Conservation (phyloP, 2,329 filamentous ascomycete genomes). For the Myotisia sp. region DNA sequence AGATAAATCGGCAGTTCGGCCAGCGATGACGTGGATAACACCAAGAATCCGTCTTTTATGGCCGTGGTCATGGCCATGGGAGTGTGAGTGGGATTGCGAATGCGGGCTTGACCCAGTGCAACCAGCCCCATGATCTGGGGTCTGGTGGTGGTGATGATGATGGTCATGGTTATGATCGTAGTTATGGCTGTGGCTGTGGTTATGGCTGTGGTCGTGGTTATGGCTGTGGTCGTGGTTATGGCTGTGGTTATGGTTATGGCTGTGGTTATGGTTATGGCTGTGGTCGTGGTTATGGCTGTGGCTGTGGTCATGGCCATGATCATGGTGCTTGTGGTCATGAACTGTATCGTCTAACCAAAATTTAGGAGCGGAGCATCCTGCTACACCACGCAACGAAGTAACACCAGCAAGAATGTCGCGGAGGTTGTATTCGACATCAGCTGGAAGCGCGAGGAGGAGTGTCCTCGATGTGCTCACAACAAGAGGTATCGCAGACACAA, state of each 20-base stretch:
- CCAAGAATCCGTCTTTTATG: slow-evolving; percentile 48
- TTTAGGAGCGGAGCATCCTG: slow-evolving; percentile 70
- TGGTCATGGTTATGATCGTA: slow-evolving; percentile 14
- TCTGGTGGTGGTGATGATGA: slow-evolving; percentile 18
- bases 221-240: slow-evolving; percentile 19
- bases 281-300: slow-evolving; percentile 20
- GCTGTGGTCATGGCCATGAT: slow-evolving; percentile 18
- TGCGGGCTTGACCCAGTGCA: too few relatives aligned
- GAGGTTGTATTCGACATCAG: slow-evolving; percentile 72
- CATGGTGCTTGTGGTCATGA: slow-evolving; percentile 19
- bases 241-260: slow-evolving; percentile 16
- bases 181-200: slow-evolving; percentile 12
- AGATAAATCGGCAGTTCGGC: slow-evolving; percentile 57
- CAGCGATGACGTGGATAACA: slow-evolving; percentile 72
- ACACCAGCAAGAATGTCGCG: slow-evolving; percentile 77
- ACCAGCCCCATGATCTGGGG: too few relatives aligned
- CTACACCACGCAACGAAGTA: slow-evolving; percentile 66
- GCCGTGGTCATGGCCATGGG: slow-evolving; percentile 17
- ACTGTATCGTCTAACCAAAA: slow-evolving; percentile 75
- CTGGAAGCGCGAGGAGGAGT: slow-evolving; percentile 70
- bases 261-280: slow-evolving; percentile 16
- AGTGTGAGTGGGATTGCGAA: too few relatives aligned
- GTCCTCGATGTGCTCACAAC: slow-evolving; percentile 72
- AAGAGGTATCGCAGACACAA: slow-evolving; percentile 77
- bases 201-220: slow-evolving; percentile 18